Base-by-base conservation (phyloP, 306 rosid species). In the barrel medic (Medicago truncatula) region DNA sequence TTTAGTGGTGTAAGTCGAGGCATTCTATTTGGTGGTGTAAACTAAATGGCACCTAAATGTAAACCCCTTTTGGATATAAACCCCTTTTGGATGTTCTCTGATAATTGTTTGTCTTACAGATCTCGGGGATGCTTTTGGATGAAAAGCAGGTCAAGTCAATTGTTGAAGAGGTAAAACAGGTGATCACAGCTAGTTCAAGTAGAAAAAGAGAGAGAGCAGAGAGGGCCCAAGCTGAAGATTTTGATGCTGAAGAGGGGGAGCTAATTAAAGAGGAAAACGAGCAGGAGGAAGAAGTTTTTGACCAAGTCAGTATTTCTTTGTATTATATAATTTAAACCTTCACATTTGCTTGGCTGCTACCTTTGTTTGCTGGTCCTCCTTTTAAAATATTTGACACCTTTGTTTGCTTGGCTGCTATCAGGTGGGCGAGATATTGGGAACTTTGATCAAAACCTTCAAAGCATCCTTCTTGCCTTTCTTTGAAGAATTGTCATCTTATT, bases 261-360 rank as follows among this genome's bases (percentile, higher is more conserved):
- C 76, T 96, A 65, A 91, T 96, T 77, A 91, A 90, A 71, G 99
- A 96, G 84, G 99, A 96, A 89, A 96, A 96, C 87, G 99, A 96
- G 74, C 98, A 90, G 78, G 99, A 96, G 88, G 99, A 96, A 79
- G 99, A 92, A 92, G 98, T 96, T 80, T 96, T 96, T 85, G 99
- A 96, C 58, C 99, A 92, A 93, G 99, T 96, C 71, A 83, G 91
- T 82, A 12, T 58, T 58, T 74, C 11, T 2, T 14, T 60, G 25
- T 31, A 34, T 28, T 25, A 64, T 25, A 64, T 60, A 52, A 13
- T 67, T 13, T 23, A 40, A 39, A 31, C 46, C 17, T 25, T 67
- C 73, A 8, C 6, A 58, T 18, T 15, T 64, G 15, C 52, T 70
- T n/a, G 57, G 49, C 17, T 25, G 20, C 58, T 14, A 54, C 64